Evolutionary conservation across 73 alveolate species (phyloP), one percentile per base, ranked within the genome.

Genomic region (Uronychia setigera): DNA sequence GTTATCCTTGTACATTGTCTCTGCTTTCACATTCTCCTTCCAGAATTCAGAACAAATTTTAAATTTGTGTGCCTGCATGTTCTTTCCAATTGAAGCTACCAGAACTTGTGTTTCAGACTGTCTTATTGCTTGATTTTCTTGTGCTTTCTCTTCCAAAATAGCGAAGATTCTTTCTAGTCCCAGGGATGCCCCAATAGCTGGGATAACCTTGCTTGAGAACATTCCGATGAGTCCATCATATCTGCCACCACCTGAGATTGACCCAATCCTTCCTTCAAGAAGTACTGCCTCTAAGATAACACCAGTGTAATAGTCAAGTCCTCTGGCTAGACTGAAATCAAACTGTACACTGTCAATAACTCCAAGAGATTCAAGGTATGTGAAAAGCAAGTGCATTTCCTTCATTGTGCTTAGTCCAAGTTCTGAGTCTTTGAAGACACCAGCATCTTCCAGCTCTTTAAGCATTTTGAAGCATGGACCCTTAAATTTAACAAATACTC

Each of bases 261-360:
- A 93, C 31, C 93, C 96, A 0, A 94, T 95, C 32, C 83, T 85
- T 58, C 87, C 92, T 34, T 92, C 94, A 19, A 93, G 79, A 26
- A 95, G 80, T 0, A 94, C 98, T 34, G 98, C 97, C 86, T 96
- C 99, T 59, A 93, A 94, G 60, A 96, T 96, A 25, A 96, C 80
- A 26, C 99, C 99, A 1, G 99, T 97, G 88, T 97, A 97, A 93
- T 97, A 97, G 84, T 97, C 99, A 26, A 97, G 95, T 57, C 99
- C 99, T 93, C 99, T 92, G 32, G 99, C 99, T 19, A 97, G 86
- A 29, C 97, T 88, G 83, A 96, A 92, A 88, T 97, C 99, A 57
- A 96, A 93, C 14, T 86, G 78, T 32, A 96, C 76, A 34, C 86
- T 85, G 74, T 91, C 91, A 29, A 88, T 85, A 57, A 92, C 83